phyloP scores from a whole-genome alignment of 208 protist species.

The Porcisia deanei region DNA sequence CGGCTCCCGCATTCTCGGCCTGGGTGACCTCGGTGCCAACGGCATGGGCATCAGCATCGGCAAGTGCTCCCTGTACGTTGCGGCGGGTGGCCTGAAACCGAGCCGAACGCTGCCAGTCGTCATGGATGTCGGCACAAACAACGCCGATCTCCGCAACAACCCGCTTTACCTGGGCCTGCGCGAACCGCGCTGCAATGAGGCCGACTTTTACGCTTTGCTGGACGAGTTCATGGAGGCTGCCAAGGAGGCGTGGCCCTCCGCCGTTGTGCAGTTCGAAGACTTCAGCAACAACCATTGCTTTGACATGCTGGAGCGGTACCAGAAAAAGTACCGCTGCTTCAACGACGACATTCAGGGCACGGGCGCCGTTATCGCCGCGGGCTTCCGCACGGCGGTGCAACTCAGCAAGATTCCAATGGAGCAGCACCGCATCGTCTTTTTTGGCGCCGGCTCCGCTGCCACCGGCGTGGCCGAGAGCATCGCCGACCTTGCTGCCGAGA shows the following conservation, averaged over 20 bases:
- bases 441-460: conserved; percentile 94
- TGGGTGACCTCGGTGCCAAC: conserved; percentile 94
- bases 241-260: conserved; percentile 82
- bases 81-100: conserved; percentile 88
- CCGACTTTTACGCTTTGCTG: conserved; percentile 86
- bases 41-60: conserved; percentile 96
- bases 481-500: conserved; percentile 59
- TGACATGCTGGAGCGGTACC: conserved; percentile 93
- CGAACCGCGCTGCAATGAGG: conserved; percentile 53
- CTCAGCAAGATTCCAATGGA: conserved; percentile 43
- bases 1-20: conserved; percentile 95
- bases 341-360: conserved; percentile 99
- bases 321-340: conserved; percentile 93
- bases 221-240: conserved; percentile 92
- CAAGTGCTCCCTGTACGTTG: conserved; percentile 94
- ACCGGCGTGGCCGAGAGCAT: conserved; percentile 95
- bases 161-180: conserved; percentile 86
- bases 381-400: conserved; percentile 88
- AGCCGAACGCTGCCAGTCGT: conserved; percentile 82
- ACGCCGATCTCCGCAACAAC: conserved; percentile 65
- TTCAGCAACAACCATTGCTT: conserved; percentile 95
- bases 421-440: conserved; percentile 82
- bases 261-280: conserved; percentile 96
- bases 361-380: conserved; percentile 93
- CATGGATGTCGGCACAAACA: conserved; percentile 94